A percentile compares a stretch with the other conserved stretches of the same genome.
Evolutionary conservation across 768 basidiomycete genomes (phyloP).

Genomic region (Naematelia encephala): DNA sequence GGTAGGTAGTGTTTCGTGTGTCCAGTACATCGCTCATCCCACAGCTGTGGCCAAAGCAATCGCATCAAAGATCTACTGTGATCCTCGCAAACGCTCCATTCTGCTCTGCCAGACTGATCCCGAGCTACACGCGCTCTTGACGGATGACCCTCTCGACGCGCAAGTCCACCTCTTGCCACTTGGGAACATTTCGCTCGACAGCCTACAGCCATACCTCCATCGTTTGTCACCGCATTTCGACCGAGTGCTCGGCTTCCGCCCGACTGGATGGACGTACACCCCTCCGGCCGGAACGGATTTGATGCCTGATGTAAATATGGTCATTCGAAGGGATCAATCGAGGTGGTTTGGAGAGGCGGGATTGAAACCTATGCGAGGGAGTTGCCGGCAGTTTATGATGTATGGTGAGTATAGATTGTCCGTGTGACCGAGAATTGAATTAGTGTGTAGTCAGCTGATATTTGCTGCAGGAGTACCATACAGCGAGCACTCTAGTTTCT

Average conservation of each 20-base stretch:
- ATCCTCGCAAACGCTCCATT: constrained; percentile 74
- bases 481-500: constrained; percentile 94
- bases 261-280: constrained; percentile 91
- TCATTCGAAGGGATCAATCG: constrained; percentile 67
- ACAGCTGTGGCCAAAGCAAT: constrained; percentile 80
- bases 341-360: constrained; percentile 67
- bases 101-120: constrained; percentile 79
- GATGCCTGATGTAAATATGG: constrained; percentile 62
- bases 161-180: constrained; percentile 84
- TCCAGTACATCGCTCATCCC: constrained; percentile 9
- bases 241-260: constrained; percentile 75
- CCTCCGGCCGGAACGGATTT: constrained; percentile 64
- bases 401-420: constrained; percentile 61
- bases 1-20: constrained; percentile 54
- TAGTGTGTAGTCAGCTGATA: constrained; percentile 1
- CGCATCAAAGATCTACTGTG: constrained; percentile 80
- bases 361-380: constrained; percentile 67
- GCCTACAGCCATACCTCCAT: constrained; percentile 70
- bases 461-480: constrained; percentile 58
- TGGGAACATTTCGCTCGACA: constrained; percentile 66
- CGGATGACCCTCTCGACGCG: constrained; percentile 68
- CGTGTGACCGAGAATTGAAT: background rate
- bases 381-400: constrained; percentile 65
- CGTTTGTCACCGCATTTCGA: constrained; percentile 69
- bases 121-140: constrained; percentile 74